Evolutionary conservation across 148 eudicot species (phyloP), one percentile per base, ranked within the genome.

Genomic region (Rhododendron mucronatum): DNA sequence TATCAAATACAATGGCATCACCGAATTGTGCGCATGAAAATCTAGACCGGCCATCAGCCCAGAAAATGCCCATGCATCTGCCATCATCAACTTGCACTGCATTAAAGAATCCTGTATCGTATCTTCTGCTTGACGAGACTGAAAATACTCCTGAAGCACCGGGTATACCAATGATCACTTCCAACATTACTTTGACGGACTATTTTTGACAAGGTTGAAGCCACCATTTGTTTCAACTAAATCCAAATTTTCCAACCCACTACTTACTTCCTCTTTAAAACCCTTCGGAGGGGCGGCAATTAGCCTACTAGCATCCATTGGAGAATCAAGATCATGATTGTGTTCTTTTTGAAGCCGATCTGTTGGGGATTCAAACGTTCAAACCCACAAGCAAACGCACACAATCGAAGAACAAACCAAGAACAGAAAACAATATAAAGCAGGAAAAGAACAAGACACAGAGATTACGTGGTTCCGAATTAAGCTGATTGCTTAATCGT

Each of bases 1-100:
- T 92, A 75, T 92, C 94, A 50, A 92, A 92, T 37, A 92, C 89
- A 83, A 92, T 55, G 3, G 92, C 86, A 85, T 92, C 94, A 35
- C 94, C 93, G 84, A 92, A 92, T 76, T 91, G 94, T 53, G 90
- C 80, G 80, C 94, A 86, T 4, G 93, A 90, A 87, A 92, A 92
- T 87, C 94, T 88, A 47, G 91, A 89, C 35, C 91, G 89, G n/a
- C 91, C 89, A 84, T 92, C 94, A 16, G 94, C 94, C 94, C 94
- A 92, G 81, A 92, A 91, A 28, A 92, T 23, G 80, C 87, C 90
- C 94, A 92, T 89, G 87, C 88, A 89, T 86, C 88, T 88, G 48
- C 91, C 91, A 33, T 87, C 88, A 69, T 89, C 87, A 59, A 87
- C 92, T 85, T 92, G 92, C 84, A 92, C 87, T 4, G 91, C 91